Percentiles rank a stretch among this genome's conserved stretches.
Conservation (phyloP, 257 asterid genomes). For the Haberlea rhodopensis region DNA sequence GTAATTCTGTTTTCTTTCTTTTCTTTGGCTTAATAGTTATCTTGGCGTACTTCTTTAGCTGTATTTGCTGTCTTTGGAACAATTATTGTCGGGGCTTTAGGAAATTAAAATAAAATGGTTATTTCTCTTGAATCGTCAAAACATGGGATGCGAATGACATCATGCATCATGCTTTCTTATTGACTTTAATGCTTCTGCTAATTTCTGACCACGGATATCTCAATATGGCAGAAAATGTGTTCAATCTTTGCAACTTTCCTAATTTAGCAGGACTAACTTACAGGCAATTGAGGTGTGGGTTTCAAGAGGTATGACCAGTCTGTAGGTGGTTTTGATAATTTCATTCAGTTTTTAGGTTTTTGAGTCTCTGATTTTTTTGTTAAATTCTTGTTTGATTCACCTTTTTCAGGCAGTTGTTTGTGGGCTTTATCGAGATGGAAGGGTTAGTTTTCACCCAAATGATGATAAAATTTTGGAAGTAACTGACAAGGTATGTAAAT, state of each 20-base stretch:
- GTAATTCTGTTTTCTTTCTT: conserved; percentile 38
- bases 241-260: conserved; percentile 83
- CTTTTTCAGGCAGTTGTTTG: conserved; percentile 79
- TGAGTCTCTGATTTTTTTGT: not conserved
- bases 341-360: conserved; percentile 12
- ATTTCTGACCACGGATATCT: conserved; percentile 25
- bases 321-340: conserved; percentile 8
- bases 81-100: no score
- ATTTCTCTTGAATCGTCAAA: no score
- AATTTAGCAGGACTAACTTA: conserved; percentile 69
- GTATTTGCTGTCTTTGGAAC: conserved; percentile 9
- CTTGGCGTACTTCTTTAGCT: not conserved
- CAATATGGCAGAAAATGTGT: conserved; percentile 78
- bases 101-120: no score
- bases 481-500: conserved; percentile 69
- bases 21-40: conserved; percentile 7
- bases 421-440: conserved; percentile 75
- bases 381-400: no score
- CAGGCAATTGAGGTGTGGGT: conserved; percentile 73
- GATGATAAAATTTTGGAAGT: conserved; percentile 68
- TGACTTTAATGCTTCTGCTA: no score
- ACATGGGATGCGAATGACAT: no score
- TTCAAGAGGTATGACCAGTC: conserved; percentile 67
- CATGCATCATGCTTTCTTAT: no score
- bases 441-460: conserved; percentile 79